phyloP scores from a whole-genome alignment of 2,329 filamentous ascomycete species.

The Monilinia vaccinii-corymbosi region DNA sequence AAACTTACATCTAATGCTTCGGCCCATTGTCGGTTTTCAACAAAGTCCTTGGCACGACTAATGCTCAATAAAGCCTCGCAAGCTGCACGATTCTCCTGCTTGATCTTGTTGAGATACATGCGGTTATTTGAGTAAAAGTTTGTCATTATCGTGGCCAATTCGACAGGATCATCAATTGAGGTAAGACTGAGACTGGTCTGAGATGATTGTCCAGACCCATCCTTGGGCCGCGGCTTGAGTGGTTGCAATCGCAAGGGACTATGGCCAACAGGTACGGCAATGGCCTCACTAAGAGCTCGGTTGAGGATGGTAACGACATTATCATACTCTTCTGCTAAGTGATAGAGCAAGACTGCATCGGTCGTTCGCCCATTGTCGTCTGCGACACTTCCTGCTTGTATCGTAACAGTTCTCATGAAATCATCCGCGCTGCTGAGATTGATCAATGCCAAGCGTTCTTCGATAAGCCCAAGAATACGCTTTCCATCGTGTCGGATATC shows the following conservation, averaged over 20 bases:
- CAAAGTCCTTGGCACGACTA: constrained; percentile 48
- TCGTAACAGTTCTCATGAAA: constrained; percentile 84
- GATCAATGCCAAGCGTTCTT: constrained; percentile 75
- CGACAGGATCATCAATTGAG: constrained; percentile 56
- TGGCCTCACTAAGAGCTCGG: constrained; percentile 79
- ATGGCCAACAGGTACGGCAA: constrained; percentile 78
- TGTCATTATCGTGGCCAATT: constrained; percentile 54
- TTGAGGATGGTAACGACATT: constrained; percentile 87
- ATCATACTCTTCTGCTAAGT: constrained; percentile 91
- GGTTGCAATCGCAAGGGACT: constrained; percentile 61
- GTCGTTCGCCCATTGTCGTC: constrained; percentile 91
- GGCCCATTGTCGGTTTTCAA: constrained; percentile 50
- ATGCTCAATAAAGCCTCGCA: constrained; percentile 51
- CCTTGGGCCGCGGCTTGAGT: constrained; percentile 32
- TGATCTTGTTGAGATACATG: constrained; percentile 52
- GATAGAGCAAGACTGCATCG: constrained; percentile 89
- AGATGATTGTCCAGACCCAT: constrained; percentile 10
- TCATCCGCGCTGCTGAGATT: constrained; percentile 70
- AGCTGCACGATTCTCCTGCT: constrained; percentile 46
- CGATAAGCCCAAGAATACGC: constrained; percentile 78
- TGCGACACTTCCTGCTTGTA: constrained; percentile 83
- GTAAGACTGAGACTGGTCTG: constrained; percentile 49
- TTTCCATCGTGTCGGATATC: constrained; percentile 80
- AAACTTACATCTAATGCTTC: constrained; percentile 56
- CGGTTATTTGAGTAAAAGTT: constrained; percentile 51